Evolutionary conservation across 2,329 filamentous ascomycete genomes (phyloP).

Genomic region (Myriangium duriaei): DNA sequence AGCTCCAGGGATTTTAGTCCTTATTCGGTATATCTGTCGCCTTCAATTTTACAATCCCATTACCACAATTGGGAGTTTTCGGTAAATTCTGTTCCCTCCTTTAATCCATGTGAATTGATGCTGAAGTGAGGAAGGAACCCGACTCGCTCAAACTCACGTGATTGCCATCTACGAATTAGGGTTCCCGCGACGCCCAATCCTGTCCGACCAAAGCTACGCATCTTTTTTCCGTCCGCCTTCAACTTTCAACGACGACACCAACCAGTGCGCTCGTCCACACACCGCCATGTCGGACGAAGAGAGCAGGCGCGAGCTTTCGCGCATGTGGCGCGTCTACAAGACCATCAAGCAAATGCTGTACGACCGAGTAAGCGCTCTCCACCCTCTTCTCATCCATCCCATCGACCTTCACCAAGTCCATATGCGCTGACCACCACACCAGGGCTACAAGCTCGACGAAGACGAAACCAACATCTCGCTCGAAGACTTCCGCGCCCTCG

Average conservation of each 20-base stretch:
- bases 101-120: no score
- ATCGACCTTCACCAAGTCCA: neutral
- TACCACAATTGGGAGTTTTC: neutral
- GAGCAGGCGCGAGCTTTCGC: conserved; percentile 30
- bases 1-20: no score
- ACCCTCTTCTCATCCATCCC: conserved; percentile 10
- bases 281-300: conserved; percentile 18
- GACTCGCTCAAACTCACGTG: no score
- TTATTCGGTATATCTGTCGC: no score
- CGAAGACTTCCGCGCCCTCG: conserved; percentile 64
- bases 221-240: conserved; percentile 17
- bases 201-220: no score
- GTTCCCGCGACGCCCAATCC: no score
- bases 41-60: no score
- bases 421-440: conserved; percentile 10
- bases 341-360: conserved; percentile 91
- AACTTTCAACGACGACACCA: conserved; percentile 8
- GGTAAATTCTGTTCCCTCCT: no score
- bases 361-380: conserved; percentile 56
- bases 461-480: conserved; percentile 80
- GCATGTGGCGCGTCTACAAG: conserved; percentile 86
- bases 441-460: conserved; percentile 90
- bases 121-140: no score
- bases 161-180: no score
- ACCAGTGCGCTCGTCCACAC: conserved; percentile 5